These are phyloP conservation scores for Rhizopus delemar DNA, from an alignment of 371 early-diverging fungal species.

Conservation along the genomic window DNA sequence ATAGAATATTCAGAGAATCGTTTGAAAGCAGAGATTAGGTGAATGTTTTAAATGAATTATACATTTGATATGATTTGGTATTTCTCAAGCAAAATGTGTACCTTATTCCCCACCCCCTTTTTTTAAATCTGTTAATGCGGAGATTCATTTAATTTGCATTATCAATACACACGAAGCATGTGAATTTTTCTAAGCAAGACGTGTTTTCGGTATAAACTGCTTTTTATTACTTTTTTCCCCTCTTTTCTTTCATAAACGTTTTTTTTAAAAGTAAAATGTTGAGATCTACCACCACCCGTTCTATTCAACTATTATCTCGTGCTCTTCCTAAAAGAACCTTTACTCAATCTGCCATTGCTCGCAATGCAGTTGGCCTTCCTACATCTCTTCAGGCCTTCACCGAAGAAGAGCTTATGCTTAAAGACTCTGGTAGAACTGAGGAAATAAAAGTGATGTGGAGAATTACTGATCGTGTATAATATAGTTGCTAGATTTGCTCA, in stretches of 20 bases:
- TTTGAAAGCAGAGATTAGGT: too few species aligned
- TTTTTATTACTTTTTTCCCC: background rate
- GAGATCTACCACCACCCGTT: slow-evolving; percentile 25
- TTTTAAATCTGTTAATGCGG: background rate
- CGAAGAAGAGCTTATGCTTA: slow-evolving; percentile 82
- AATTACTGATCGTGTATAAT: background rate
- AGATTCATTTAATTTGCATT: background rate
- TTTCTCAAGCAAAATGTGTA: background rate
- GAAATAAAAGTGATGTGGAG: background rate
- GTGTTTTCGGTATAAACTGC: background rate
- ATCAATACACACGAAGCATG: background rate
- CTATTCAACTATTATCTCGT: slow-evolving; percentile 20
- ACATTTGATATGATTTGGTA: background rate
- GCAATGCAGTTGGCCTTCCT: slow-evolving; percentile 33
- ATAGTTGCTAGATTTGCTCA: slow-evolving; percentile 48
- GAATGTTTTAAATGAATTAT: too few species aligned
- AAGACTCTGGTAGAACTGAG: slow-evolving; percentile 65
- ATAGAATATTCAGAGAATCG: too few species aligned
- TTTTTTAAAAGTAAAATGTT: slow-evolving; percentile 17
- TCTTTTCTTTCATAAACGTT: background rate
- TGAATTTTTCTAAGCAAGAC: background rate
- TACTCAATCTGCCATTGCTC: slow-evolving; percentile 48
- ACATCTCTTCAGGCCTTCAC: slow-evolving; percentile 74
- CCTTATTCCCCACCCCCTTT: background rate
- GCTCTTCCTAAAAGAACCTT: slow-evolving; percentile 39